These are phyloP conservation scores for Apophysomyces elegans DNA, from an alignment of 371 early-diverging fungal genomes.

Conservation along the genomic window DNA sequence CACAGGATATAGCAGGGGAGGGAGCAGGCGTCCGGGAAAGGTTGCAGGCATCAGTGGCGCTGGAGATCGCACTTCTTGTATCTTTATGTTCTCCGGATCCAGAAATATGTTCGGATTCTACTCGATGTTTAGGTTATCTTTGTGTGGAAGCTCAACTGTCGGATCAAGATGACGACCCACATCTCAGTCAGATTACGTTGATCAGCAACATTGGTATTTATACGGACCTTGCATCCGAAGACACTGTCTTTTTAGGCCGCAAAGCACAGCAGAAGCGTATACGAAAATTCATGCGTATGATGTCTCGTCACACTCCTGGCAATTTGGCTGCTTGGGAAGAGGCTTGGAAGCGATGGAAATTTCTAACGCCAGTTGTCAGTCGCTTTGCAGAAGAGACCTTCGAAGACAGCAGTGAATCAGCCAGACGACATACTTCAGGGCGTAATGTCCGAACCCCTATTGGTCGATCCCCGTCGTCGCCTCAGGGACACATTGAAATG, in stretches of 20 bases:
- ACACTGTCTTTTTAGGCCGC: conserved; percentile 63
- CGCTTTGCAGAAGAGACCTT: conserved; percentile 40
- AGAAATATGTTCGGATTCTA: conserved; percentile 67
- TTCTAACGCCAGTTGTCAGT: conserved; percentile 53
- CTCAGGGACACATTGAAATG: conserved; percentile 25
- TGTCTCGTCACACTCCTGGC: conserved; percentile 72
- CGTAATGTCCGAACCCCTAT: conserved; percentile 10
- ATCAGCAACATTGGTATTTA: conserved; percentile 73
- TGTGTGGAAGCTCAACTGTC: conserved; percentile 65
- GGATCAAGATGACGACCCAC: conserved; percentile 58
- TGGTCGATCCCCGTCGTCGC: conserved; percentile 15
- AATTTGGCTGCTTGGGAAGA: conserved; percentile 88
- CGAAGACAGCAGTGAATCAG: conserved; percentile 11
- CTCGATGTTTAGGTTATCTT: conserved; percentile 61
- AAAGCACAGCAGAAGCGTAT: conserved; percentile 82
- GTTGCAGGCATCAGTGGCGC: conserved; percentile 68
- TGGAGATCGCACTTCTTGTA: conserved; percentile 79
- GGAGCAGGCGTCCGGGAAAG: conserved; percentile 68
- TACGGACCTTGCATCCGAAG: conserved; percentile 62
- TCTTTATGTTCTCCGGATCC: conserved; percentile 74
- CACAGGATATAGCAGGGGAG: conserved; percentile 46
- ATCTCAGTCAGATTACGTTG: conserved; percentile 58
- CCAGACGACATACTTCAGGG: conserved; percentile 1
- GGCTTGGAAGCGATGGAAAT: conserved; percentile 76
- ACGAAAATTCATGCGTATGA: conserved; percentile 69